Evolutionary conservation across 1,284 basidiomycete species (phyloP), one percentile per base, ranked within the genome.

Genomic region (Ceratobasidium theobromae): DNA sequence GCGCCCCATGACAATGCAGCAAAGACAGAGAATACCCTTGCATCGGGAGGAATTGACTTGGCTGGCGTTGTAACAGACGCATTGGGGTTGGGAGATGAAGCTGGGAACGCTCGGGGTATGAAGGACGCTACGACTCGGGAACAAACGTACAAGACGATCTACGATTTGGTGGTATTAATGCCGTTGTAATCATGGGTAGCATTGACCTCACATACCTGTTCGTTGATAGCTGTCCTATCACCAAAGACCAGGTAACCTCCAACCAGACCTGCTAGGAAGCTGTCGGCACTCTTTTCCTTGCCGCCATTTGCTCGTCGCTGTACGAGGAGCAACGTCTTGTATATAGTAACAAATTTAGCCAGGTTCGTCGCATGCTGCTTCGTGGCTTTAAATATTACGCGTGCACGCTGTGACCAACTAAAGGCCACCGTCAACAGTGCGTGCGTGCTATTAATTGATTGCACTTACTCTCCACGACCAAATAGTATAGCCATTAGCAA

Each of bases 401-500:
- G 79, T 40, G 86, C 72, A 45, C 92, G 86, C 12, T 85, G 76
- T 72, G 80, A 77, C 88, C 87, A 91, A 73, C 91, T 92, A 49
- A 69, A n/a, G 65, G 18, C 43, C 38, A 57, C 40, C 14, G 35
- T 71, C n/a, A 73, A 60, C 40, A n/a, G 18, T 21, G 6, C 9
- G 18, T 21, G 5, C 6, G 9, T 6, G 18, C 18, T 14, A 45
- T 21, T 45, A 14, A 16, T 35, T 25, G n/a, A 30, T 51, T 40
- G 53, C 0, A 85, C 90, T 76, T 71, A 93, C 89, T 91, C 86
- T 80, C 91, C 91, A 68, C 89, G 85, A 30, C 90, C 89, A 74
- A 99, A 99, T 28, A 99, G 81, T 68, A 98, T 85, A n/a, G 94
- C 90, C 96, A 99, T 99, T 66, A 99, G 89, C 27, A 99, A 80